Evolutionary conservation across 176 grass and related monocot species (phyloP).

Genomic region (Poa pratensis): DNA sequence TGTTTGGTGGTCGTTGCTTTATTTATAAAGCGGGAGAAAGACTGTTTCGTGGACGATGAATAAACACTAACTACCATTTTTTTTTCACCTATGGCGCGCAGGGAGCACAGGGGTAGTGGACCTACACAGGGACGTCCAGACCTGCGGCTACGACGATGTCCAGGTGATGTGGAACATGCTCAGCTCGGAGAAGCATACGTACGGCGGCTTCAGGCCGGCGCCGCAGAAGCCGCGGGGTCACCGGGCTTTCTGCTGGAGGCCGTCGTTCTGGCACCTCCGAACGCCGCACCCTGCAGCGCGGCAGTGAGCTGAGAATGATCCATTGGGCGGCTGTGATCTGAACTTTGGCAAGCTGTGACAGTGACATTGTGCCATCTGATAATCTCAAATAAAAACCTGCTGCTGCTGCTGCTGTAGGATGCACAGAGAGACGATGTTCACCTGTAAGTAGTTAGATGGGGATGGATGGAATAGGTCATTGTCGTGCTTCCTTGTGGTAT

Average conservation of each 20-base stretch:
- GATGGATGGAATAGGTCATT: not conserved
- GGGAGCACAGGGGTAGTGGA: constrained; percentile 64
- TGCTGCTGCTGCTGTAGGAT: not conserved
- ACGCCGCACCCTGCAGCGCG: constrained; percentile 6
- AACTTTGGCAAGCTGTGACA: not conserved
- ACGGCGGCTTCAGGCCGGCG: not conserved
- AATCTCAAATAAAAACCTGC: not conserved
- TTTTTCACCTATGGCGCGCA: constrained; percentile 21
- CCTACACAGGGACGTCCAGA: constrained; percentile 77
- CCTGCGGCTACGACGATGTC: constrained; percentile 81
- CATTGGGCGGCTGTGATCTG: not conserved
- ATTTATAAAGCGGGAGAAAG: too few relatives aligned
- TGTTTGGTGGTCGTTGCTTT: too few relatives aligned
- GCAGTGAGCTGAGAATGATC: not conserved
- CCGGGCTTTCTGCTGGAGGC: constrained; percentile 34
- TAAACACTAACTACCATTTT: not conserved
- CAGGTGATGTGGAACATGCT: constrained; percentile 96
- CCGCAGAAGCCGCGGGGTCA: constrained; percentile 35
- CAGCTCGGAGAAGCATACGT: constrained; percentile 50
- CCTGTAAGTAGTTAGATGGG: not conserved
- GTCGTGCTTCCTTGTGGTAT: constrained; percentile 3
- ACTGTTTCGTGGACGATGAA: too few relatives aligned
- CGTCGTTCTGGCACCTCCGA: constrained; percentile 39
- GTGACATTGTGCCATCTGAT: not conserved
- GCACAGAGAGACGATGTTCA: not conserved